A percentile compares a stretch with the other conserved stretches of the same genome.
These are phyloP conservation scores for Sherardia arvensis DNA, from an alignment of 257 asterid species.

Conservation along the genomic window DNA sequence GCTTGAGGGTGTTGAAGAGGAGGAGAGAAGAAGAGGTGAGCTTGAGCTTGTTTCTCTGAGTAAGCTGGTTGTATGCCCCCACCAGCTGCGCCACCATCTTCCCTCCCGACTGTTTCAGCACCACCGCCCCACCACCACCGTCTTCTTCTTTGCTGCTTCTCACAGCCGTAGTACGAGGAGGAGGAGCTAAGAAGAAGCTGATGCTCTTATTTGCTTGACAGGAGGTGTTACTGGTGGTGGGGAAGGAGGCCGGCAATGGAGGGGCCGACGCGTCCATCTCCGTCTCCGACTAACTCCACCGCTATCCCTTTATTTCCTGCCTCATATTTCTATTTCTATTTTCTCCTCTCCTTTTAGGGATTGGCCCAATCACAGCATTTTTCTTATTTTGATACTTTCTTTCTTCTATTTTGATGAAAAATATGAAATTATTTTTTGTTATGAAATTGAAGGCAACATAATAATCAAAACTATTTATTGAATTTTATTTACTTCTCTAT, in stretches of 20 bases:
- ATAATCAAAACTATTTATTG: too few species aligned
- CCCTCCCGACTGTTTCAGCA: slow-evolving; percentile 67
- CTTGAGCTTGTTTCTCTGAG: slow-evolving; percentile 56
- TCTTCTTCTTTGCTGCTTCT: too few species aligned
- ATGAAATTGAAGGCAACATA: too few species aligned
- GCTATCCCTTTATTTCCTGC: not conserved
- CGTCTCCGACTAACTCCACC: not conserved
- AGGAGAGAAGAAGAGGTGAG: slow-evolving; percentile 49
- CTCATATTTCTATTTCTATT: not conserved
- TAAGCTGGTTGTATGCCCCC: slow-evolving; percentile 79
- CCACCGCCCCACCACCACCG: not conserved
- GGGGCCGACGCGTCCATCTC: not conserved
- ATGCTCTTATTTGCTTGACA: too few species aligned
- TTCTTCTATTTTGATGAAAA: too few species aligned
- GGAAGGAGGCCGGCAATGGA: not conserved
- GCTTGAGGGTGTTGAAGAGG: slow-evolving; percentile 71
- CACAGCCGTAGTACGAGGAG: too few species aligned
- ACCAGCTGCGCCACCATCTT: slow-evolving; percentile 90
- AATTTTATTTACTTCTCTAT: too few species aligned
- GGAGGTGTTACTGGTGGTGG: not conserved
- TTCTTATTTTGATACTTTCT: too few species aligned
- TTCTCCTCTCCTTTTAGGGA: too few species aligned
- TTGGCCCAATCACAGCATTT: too few species aligned
- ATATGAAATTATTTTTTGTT: too few species aligned
- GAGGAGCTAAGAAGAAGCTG: too few species aligned